phyloP scores from a whole-genome alignment of 768 basidiomycete genomes.

The Auriscalpium orientale region DNA sequence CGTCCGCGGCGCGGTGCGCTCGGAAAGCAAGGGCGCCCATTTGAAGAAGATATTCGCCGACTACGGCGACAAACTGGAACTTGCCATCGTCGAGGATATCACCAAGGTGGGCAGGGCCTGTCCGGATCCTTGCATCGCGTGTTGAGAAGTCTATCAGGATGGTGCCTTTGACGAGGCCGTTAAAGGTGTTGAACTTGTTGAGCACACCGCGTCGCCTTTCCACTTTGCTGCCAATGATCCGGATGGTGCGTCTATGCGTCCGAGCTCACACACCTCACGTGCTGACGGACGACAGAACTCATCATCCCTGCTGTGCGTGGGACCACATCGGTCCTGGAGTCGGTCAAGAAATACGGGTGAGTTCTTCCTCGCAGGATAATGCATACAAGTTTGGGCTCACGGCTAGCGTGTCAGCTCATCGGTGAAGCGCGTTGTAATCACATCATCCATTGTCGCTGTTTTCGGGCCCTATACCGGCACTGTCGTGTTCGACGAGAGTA shows the following conservation, averaged over 20 bases:
- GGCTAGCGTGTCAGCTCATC: constrained; percentile 12
- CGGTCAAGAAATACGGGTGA: constrained; percentile 26
- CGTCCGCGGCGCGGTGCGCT: constrained; percentile 39
- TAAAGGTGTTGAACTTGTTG: constrained; percentile 33
- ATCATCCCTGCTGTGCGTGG: constrained; percentile 34
- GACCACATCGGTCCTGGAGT: constrained; percentile 28
- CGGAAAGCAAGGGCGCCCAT: constrained; percentile 34
- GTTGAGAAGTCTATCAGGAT: neutral
- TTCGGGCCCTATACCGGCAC: constrained; percentile 1
- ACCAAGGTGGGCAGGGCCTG: constrained; percentile 23
- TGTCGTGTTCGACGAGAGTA: constrained; percentile 9
- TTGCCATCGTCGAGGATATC: constrained; percentile 41
- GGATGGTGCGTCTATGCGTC: constrained; percentile 6
- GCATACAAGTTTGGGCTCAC: neutral
- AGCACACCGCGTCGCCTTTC: constrained; percentile 28
- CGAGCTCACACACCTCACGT: neutral
- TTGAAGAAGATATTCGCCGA: constrained; percentile 29
- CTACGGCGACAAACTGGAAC: constrained; percentile 29
- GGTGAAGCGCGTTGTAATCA: constrained; percentile 37
- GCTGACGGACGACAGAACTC: constrained; percentile 16
- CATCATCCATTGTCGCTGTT: constrained; percentile 31
- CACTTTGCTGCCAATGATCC: constrained; percentile 18
- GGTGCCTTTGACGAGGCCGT: constrained; percentile 38
- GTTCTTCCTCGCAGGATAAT: neutral
- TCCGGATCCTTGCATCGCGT: neutral